phyloP scores from a whole-genome alignment of 805 yeast genomes.

The Metahyphopichia silvanorum region DNA sequence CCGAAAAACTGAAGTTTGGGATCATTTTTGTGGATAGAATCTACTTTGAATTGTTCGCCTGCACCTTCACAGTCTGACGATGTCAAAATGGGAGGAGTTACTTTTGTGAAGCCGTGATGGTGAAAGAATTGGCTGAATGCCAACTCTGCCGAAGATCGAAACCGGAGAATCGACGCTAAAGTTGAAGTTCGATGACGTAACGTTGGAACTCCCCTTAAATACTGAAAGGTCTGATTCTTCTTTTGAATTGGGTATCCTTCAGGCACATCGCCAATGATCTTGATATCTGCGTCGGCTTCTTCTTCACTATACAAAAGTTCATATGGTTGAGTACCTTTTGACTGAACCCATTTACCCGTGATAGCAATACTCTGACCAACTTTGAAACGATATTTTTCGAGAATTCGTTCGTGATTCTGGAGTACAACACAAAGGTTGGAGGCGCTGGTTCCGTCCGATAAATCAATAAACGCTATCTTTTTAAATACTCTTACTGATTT shows the following conservation, averaged over 20 bases:
- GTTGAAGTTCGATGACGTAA: conserved; percentile 70
- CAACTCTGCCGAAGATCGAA: conserved; percentile 65
- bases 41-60: conserved; percentile 78
- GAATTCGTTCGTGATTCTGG: conserved; percentile 14
- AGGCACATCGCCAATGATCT: conserved; percentile 59
- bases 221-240: conserved; percentile 64
- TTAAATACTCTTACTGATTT: conserved; percentile 69
- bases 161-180: conserved; percentile 64
- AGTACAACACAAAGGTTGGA: conserved; percentile 49
- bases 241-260: conserved; percentile 80
- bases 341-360: conserved; percentile 29
- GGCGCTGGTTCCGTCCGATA: conserved; percentile 72
- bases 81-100: conserved; percentile 83
- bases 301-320: conserved; percentile 25
- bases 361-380: conserved; percentile 42
- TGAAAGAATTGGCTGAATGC: conserved; percentile 54
- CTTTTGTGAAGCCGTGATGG: conserved; percentile 57
- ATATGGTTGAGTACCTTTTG: conserved; percentile 29
- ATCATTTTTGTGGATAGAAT: conserved; percentile 24
- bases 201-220: conserved; percentile 69
- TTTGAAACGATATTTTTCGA: conserved; percentile 36
- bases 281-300: conserved; percentile 28
- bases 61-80: conserved; percentile 97
- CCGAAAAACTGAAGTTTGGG: conserved; percentile 53
- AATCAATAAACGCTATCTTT: conserved; percentile 73